phyloP scores from a whole-genome alignment of 495 filamentous ascomycete genomes.

The Emericellopsis terricola region DNA sequence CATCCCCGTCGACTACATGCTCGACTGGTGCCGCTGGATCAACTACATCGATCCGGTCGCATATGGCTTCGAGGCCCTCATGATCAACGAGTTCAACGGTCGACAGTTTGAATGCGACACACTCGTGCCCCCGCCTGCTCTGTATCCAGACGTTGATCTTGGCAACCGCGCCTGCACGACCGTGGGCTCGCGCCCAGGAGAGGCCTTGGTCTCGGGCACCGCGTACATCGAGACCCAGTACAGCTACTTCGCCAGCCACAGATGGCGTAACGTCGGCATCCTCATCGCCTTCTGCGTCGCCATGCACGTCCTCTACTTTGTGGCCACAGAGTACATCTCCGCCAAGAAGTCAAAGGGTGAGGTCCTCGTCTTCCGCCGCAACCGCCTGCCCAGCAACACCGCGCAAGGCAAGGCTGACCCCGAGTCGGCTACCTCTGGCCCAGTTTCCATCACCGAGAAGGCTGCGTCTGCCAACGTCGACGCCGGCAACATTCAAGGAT shows the following conservation, averaged over 20 bases:
- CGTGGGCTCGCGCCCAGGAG: conserved; percentile 34
- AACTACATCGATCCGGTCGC: conserved; percentile 57
- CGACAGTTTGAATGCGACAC: conserved; percentile 28
- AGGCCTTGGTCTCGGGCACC: conserved; percentile 34
- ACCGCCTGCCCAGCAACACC: conserved; percentile 22
- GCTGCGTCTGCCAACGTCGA: background rate
- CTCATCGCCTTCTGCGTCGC: conserved; percentile 48
- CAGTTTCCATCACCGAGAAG: background rate
- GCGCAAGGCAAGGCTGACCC: conserved; percentile 34
- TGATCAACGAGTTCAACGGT: conserved; percentile 51
- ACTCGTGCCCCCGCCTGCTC: conserved; percentile 38
- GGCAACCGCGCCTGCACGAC: conserved; percentile 42
- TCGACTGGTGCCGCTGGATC: conserved; percentile 65
- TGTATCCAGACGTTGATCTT: conserved; percentile 30
- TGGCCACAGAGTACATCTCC: conserved; percentile 46
- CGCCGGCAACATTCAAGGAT: conserved; percentile 1
- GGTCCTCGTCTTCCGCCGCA: conserved; percentile 64
- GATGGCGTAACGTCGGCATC: conserved; percentile 74
- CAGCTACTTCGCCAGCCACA: conserved; percentile 41
- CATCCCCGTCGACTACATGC: conserved; percentile 50
- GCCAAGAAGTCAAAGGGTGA: conserved; percentile 63
- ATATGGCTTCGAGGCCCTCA: conserved; percentile 53
- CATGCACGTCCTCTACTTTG: conserved; percentile 49
- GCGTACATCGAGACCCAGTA: conserved; percentile 38
- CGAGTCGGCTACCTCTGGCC: conserved; percentile 15